A percentile compares a stretch with the other conserved stretches of the same genome.
These are phyloP conservation scores for Cercophora scortea DNA, from an alignment of 495 filamentous ascomycete species.

Conservation along the genomic window DNA sequence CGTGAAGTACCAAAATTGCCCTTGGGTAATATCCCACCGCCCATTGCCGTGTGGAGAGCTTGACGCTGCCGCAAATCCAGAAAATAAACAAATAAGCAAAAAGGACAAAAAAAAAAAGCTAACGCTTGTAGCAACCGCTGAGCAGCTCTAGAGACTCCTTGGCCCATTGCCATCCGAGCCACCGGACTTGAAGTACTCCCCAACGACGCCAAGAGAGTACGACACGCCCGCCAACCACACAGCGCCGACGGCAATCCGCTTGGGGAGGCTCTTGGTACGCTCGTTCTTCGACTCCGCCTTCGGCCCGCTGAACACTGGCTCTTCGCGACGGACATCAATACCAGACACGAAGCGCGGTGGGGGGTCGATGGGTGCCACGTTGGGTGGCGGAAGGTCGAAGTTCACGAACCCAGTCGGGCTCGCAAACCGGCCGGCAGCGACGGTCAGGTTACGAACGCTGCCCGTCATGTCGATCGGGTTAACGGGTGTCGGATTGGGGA, in stretches of 20 bases:
- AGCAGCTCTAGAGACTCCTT: neutral
- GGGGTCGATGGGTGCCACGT: neutral
- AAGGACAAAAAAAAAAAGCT: neutral
- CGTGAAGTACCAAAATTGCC: too few species aligned
- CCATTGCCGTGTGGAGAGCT: too few species aligned
- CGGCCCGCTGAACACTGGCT: constrained; percentile 41
- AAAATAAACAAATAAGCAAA: neutral
- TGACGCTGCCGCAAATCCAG: neutral
- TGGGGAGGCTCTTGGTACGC: constrained; percentile 32
- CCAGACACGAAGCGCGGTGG: constrained; percentile 21
- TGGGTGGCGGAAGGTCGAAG: constrained; percentile 33
- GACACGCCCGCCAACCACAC: constrained; percentile 52
- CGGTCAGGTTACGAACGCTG: constrained; percentile 17
- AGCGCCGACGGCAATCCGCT: constrained; percentile 49
- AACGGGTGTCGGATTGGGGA: constrained; percentile 6
- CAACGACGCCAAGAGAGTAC: constrained; percentile 62
- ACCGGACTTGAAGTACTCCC: constrained; percentile 57
- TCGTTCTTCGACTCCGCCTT: constrained; percentile 4
- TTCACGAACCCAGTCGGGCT: constrained; percentile 53
- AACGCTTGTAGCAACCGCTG: neutral
- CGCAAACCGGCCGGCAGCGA: constrained; percentile 42
- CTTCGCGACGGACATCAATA: constrained; percentile 48
- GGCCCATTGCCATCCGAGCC: constrained; percentile 46
- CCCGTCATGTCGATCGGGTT: constrained; percentile 54
- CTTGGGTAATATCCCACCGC: too few species aligned